Evolutionary conservation across 495 filamentous ascomycete species (phyloP), one percentile per base, ranked within the genome.

Genomic region (Talaromyces proteolyticus): DNA sequence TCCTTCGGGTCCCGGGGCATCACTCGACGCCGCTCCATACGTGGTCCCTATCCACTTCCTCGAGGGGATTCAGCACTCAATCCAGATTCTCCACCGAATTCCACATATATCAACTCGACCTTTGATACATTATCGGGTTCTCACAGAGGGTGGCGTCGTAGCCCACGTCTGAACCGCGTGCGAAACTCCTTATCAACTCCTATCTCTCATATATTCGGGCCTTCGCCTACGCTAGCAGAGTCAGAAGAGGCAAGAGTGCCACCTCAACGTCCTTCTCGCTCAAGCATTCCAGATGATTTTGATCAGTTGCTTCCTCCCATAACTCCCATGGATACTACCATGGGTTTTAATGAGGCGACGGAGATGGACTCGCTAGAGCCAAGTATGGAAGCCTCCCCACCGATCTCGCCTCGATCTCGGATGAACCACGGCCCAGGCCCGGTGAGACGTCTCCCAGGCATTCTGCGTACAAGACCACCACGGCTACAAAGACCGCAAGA

Each of bases 401-500:
- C 66, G 11, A 39, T 53, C 17, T 61, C 66, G 11, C 56, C 58
- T n/a, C 51, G 51, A 18, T 42, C 63, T 16, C 29, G 20, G 18
- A 19, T 41, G 17, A 40, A 26, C 7, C 25, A 43, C 18, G 42
- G 42, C 6, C 42, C 42, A 23, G 43, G 42, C 29, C 56, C 60
- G 22, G 50, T 65, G 54, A 67, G 72, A 42, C 64, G 69, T 20
- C 57, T 78, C 19, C 72, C 73, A 5, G 65, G 59, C 51, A 54
- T 75, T 42, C 47, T 79, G 7, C 63, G 76, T 51, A 63, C 76
- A 42, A 67, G 77, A 40, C 74, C 77, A 25, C 64, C 75, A 19
- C 63, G 79, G 43, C 57, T 68, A 11, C 57, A 77, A 44, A 70
- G 76, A 21, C 75, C 74, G 50, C 74, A 80, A 52, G 79, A 83